These are phyloP conservation scores for Amylocystis lapponica DNA, from an alignment of 768 basidiomycete species.

Conservation along the genomic window DNA sequence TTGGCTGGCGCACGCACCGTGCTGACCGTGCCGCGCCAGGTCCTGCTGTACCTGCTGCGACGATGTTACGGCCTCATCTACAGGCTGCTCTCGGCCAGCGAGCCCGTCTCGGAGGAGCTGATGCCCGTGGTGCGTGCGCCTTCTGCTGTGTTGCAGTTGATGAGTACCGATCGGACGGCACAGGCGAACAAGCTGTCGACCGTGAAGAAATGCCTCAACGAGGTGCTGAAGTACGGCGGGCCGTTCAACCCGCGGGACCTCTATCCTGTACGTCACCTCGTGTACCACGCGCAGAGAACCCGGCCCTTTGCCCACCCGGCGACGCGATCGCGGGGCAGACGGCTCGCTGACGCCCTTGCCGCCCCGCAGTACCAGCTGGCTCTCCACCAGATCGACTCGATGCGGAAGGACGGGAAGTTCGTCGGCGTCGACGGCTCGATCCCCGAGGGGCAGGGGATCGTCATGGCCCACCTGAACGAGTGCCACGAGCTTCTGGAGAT, in stretches of 20 bases:
- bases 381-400: slow-evolving; percentile 88
- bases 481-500: slow-evolving; percentile 95
- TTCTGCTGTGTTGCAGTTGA: background rate
- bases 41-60: slow-evolving; percentile 85
- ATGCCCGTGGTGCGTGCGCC: slow-evolving; percentile 80
- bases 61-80: slow-evolving; percentile 97
- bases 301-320: background rate
- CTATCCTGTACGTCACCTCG: slow-evolving; percentile 74
- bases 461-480: slow-evolving; percentile 94
- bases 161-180: background rate
- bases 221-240: slow-evolving; percentile 92
- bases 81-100: slow-evolving; percentile 85
- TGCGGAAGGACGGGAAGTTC: slow-evolving; percentile 93
- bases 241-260: slow-evolving; percentile 89
- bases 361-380: slow-evolving; percentile 93
- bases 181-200: slow-evolving; percentile 96
- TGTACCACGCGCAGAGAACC: background rate
- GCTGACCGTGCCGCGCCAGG: too few relatives aligned
- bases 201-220: slow-evolving; percentile 94
- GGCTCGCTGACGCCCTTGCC: too few relatives aligned
- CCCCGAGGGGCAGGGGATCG: slow-evolving; percentile 94
- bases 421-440: slow-evolving; percentile 81
- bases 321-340: background rate
- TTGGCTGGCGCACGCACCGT: too few relatives aligned
- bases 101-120: slow-evolving; percentile 96